A percentile compares a stretch with the other conserved stretches of the same genome.
These are phyloP conservation scores for Capronia epimyces DNA, from an alignment of 2,329 filamentous ascomycete genomes.

Conservation along the genomic window DNA sequence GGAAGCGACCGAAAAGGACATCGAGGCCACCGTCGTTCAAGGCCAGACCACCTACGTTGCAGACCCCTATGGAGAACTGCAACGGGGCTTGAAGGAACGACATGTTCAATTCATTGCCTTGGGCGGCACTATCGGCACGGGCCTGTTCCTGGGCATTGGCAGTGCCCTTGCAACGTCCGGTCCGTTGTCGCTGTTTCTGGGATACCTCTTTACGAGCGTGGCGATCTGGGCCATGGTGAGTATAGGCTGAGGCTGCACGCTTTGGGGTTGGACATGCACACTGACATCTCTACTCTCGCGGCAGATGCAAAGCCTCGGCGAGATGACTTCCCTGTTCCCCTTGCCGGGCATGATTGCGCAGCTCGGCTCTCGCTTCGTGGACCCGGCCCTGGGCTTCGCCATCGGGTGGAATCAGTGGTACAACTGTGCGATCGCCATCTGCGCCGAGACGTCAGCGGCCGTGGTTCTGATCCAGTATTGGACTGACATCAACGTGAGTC, in stretches of 20 bases:
- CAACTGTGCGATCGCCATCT: slow-evolving; percentile 3
- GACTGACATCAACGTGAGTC: slow-evolving; percentile 6
- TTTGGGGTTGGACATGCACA: too few species aligned
- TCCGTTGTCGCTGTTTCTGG: slow-evolving; percentile 1
- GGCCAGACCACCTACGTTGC: background rate
- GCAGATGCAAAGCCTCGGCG: slow-evolving; percentile 8
- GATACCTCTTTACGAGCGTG: background rate
- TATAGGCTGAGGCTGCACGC: background rate
- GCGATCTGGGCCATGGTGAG: slow-evolving; percentile 2
- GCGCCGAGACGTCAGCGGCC: slow-evolving; percentile 2
- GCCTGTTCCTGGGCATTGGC: background rate
- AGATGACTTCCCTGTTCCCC: slow-evolving; percentile 7
- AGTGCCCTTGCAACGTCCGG: background rate
- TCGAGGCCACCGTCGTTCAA: background rate
- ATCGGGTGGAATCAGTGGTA: slow-evolving; percentile 6
- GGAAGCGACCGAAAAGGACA: background rate
- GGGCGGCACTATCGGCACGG: background rate
- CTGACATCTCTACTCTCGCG: background rate
- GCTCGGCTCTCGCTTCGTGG: slow-evolving; percentile 2
- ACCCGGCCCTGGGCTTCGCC: slow-evolving; percentile 3
- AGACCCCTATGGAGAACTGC: background rate
- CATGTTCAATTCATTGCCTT: slow-evolving; percentile 2
- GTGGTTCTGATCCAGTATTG: slow-evolving; percentile 3
- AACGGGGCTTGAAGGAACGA: background rate
- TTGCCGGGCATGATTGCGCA: slow-evolving; percentile 3